Percentiles rank a stretch among this genome's conserved stretches.
These are phyloP conservation scores for Mortierella sp. DNA, from an alignment of 371 early-diverging fungal species.

Conservation along the genomic window DNA sequence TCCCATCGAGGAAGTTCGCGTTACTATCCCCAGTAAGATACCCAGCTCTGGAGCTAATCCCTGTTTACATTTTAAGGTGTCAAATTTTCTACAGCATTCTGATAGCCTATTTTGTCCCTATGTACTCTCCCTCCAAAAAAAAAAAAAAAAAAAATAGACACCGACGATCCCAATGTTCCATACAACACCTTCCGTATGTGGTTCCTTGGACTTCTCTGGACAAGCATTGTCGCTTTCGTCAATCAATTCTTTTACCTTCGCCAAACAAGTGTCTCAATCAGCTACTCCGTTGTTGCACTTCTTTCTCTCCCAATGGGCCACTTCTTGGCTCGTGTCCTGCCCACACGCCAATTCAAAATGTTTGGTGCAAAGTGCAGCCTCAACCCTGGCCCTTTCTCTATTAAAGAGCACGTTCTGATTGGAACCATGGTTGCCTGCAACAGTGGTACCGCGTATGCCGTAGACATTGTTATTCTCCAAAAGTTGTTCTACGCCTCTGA, in stretches of 20 bases:
- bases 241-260: slow-evolving; percentile 87
- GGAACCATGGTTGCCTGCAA: slow-evolving; percentile 57
- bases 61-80: neutral
- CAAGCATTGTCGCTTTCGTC: slow-evolving; percentile 69
- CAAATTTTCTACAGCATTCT: neutral
- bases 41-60: slow-evolving; percentile 59
- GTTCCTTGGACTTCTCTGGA: slow-evolving; percentile 74
- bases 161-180: slow-evolving; percentile 28
- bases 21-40: slow-evolving; percentile 69
- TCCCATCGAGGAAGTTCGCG: slow-evolving; percentile 78
- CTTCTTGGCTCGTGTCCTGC: slow-evolving; percentile 70
- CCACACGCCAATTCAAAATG: slow-evolving; percentile 74
- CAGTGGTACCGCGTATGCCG: slow-evolving; percentile 35
- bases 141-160: slow-evolving; percentile 19
- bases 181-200: slow-evolving; percentile 75
- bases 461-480: slow-evolving; percentile 68
- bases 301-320: slow-evolving; percentile 75
- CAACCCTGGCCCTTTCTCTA: slow-evolving; percentile 82
- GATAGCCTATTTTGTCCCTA: neutral
- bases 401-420: slow-evolving; percentile 82
- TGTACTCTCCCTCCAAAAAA: neutral
- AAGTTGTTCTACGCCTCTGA: slow-evolving; percentile 60
- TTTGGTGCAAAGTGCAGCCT: slow-evolving; percentile 66
- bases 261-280: slow-evolving; percentile 57
- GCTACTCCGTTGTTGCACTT: slow-evolving; percentile 68